Percentiles rank a stretch among this genome's conserved stretches.
phyloP scores from a whole-genome alignment of 768 basidiomycete species.

The Phylloporus arenicola region DNA sequence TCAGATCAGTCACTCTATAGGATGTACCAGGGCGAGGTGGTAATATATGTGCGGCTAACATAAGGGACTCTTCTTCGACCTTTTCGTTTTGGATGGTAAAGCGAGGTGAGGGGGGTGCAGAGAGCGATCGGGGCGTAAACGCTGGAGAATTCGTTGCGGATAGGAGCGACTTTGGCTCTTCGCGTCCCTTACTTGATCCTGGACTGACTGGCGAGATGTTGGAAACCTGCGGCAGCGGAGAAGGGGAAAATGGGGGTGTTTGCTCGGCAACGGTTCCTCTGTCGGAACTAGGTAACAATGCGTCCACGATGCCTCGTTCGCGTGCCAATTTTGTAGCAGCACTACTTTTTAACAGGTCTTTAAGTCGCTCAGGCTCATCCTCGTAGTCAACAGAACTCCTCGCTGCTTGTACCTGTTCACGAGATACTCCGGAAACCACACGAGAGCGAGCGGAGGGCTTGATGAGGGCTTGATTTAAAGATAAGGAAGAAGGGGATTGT shows the following conservation, averaged over 20 bases:
- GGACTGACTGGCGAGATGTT: conserved; percentile 9
- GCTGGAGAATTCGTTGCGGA: conserved; percentile 44
- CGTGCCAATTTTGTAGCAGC: conserved; percentile 32
- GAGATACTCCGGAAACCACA: conserved; percentile 67
- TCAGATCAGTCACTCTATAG: conserved; percentile 42
- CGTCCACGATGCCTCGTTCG: conserved; percentile 30
- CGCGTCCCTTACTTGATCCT: conserved; percentile 18
- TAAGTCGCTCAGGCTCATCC: conserved; percentile 71
- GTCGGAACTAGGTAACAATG: conserved; percentile 28
- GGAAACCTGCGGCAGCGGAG: conserved; percentile 8
- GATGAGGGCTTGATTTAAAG: conserved; percentile 42
- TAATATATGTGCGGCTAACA: conserved; percentile 36
- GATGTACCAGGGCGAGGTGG: conserved; percentile 40
- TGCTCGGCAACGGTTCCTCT: conserved; percentile 24
- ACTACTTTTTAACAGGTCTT: conserved; percentile 61
- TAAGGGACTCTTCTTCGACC: conserved; percentile 13
- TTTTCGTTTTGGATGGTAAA: conserved; percentile 11
- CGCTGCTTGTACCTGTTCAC: conserved; percentile 68
- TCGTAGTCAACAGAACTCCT: conserved; percentile 80
- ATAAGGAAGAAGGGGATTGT: conserved; percentile 35
- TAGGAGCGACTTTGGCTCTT: conserved; percentile 39
- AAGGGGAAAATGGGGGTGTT: conserved; percentile 7
- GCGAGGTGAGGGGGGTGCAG: conserved; percentile 34
- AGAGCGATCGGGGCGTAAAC: conserved; percentile 33
- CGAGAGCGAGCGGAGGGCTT: conserved; percentile 51